Base-by-base conservation (phyloP, 352 stramenopile species). In the Sclerospora graminicola region DNA sequence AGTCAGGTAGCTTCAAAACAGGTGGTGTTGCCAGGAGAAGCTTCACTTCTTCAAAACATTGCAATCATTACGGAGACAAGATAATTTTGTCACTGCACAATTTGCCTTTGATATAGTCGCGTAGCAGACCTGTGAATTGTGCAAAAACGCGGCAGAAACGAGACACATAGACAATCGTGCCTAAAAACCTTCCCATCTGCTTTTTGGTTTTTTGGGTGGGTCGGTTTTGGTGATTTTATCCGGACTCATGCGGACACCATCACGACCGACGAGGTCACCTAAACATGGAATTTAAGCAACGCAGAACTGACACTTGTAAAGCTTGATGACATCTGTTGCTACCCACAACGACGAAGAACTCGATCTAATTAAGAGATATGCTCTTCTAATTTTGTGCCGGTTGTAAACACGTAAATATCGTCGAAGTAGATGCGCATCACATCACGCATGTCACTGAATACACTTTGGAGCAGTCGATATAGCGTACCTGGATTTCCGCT, bases 261-360 rank as follows among this genome's bases (percentile, higher is more conserved):
- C 20, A 5, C 30, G 30, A 4, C 30, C 30, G 14, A 36, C 30
- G 30, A 36, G 20, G 30, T 36, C 30, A 15, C 30, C 7, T 9
- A 36, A 20, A 20, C 30, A 36, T 20, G 30, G 10, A 29, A 20
- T 31, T 40, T 51, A 34, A 44, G 34, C 35, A 3, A 37, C 26
- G 24, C 28, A 46, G 35, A 26, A 37, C 8, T 35, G 30, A 15
- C 34, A 37, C 27, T 38, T 37, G 23, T 18, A 26, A 29, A 32
- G 9, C 7, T 46, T 46, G 11, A 46, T 15, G 13, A 46, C 2
- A 46, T 5, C 20, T 46, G 3, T 2, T 46, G 28, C 16, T 38
- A 16, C 29, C 41, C 41, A 35, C 18, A 40, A 15, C 41, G 18
- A 13, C 31, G 30, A 20, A 40, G 30, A 9, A 47, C 30, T 23